These are phyloP conservation scores for Malus hybrid DNA, from an alignment of 331 rosid species.

Conservation along the genomic window DNA sequence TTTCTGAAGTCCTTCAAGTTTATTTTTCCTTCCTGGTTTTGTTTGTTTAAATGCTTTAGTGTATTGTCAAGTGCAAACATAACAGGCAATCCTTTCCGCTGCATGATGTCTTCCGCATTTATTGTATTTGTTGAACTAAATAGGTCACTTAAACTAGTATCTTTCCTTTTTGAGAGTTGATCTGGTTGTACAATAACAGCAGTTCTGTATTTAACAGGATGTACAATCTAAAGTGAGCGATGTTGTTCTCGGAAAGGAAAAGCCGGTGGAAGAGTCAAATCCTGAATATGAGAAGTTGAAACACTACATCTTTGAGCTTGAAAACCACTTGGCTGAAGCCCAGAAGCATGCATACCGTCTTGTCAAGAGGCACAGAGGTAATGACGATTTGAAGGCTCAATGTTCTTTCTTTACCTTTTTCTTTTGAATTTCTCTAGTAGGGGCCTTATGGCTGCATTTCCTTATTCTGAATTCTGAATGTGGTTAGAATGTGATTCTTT, in stretches of 20 bases:
- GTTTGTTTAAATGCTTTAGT: not conserved
- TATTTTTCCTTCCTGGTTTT: not conserved
- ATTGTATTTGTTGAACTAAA: not conserved
- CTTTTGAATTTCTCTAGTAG: not conserved
- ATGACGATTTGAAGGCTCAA: constrained; percentile 10
- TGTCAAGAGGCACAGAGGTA: constrained; percentile 97
- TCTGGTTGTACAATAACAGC: constrained; percentile 1
- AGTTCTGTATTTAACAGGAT: constrained; percentile 44
- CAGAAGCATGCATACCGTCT: constrained; percentile 98
- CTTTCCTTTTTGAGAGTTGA: not conserved
- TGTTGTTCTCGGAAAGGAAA: constrained; percentile 97
- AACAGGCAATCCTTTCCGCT: constrained; percentile 2
- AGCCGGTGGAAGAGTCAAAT: constrained; percentile 90
- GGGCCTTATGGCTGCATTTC: not conserved
- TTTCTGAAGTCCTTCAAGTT: not conserved
- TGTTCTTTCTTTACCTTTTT: not conserved
- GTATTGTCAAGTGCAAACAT: not conserved
- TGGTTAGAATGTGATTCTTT: not conserved
- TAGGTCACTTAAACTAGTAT: not conserved
- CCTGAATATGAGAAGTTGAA: constrained; percentile 89
- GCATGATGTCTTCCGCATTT: not conserved
- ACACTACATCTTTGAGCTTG: constrained; percentile 93
- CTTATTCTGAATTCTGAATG: not conserved
- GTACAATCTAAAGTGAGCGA: constrained; percentile 96
- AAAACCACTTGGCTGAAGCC: constrained; percentile 90